Evolutionary conservation across 768 basidiomycete species (phyloP).

Genomic region (Basidioascus undulatus): DNA sequence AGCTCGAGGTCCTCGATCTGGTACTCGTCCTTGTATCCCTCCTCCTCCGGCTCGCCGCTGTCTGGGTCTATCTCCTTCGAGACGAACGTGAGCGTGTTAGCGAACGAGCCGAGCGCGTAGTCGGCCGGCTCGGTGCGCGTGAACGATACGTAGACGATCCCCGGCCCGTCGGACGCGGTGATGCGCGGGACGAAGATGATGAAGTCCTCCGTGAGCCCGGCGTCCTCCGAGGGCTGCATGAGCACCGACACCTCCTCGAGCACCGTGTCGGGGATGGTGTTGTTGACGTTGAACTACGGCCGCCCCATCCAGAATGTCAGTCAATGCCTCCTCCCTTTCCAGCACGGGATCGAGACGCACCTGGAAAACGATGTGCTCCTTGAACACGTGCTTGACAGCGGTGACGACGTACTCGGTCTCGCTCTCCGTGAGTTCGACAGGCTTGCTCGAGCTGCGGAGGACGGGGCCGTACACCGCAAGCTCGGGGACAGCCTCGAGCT

Average conservation of each 20-base stretch:
- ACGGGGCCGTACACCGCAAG: slow-evolving; percentile 63
- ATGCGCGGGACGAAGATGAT: slow-evolving; percentile 64
- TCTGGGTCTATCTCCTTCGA: slow-evolving; percentile 94
- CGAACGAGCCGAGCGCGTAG: slow-evolving; percentile 64
- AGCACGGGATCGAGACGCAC: slow-evolving; percentile 22
- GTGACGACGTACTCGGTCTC: slow-evolving; percentile 96
- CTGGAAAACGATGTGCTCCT: slow-evolving; percentile 90
- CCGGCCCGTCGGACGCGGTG: slow-evolving; percentile 44
- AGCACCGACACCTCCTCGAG: slow-evolving; percentile 82
- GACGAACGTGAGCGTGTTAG: slow-evolving; percentile 73
- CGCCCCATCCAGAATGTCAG: too few species aligned
- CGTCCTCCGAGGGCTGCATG: slow-evolving; percentile 53
- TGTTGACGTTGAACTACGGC: slow-evolving; percentile 81
- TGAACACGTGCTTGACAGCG: slow-evolving; percentile 90
- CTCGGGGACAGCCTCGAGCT: slow-evolving; percentile 67
- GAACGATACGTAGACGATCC: slow-evolving; percentile 80
- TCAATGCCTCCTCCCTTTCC: too few species aligned
- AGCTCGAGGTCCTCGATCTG: slow-evolving; percentile 89
- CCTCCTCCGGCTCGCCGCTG: slow-evolving; percentile 84
- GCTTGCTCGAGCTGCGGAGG: slow-evolving; percentile 58
- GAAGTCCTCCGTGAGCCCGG: slow-evolving; percentile 70
- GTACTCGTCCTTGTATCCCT: slow-evolving; percentile 98
- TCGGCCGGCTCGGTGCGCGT: slow-evolving; percentile 51
- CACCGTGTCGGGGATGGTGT: slow-evolving; percentile 85
- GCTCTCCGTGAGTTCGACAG: slow-evolving; percentile 67